A percentile compares a stretch with the other conserved stretches of the same genome.
Evolutionary conservation across 257 asterid genomes (phyloP).

Genomic region (Salvia miltiorrhiza): DNA sequence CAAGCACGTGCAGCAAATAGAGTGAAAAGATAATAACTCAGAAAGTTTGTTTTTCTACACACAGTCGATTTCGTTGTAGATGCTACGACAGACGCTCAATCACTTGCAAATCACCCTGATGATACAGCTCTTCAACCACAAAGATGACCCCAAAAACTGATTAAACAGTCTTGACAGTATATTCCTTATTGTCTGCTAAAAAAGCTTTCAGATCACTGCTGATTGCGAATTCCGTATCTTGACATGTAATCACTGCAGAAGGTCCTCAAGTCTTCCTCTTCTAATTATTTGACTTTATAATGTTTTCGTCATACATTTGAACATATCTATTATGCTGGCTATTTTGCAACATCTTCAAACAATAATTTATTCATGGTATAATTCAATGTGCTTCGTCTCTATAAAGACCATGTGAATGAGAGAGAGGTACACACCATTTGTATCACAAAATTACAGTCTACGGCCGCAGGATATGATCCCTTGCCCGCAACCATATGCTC

Average conservation of each 20-base stretch:
- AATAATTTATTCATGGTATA: background rate
- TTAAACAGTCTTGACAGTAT: background rate
- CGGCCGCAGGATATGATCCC: background rate
- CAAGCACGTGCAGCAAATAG: background rate
- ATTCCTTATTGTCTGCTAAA: background rate
- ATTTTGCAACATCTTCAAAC: background rate
- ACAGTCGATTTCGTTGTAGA: too few species aligned
- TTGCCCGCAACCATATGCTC: background rate
- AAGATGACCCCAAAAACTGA: background rate
- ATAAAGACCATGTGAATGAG: background rate
- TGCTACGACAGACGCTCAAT: too few species aligned
- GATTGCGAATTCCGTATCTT: background rate
- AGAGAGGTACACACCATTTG: background rate
- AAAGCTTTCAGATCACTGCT: background rate
- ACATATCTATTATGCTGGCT: background rate
- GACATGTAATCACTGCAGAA: background rate
- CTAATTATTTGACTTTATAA: background rate
- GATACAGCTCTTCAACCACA: background rate
- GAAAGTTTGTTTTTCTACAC: too few species aligned
- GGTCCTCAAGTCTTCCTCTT: background rate
- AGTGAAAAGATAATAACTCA: background rate
- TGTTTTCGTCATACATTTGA: background rate
- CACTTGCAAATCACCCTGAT: too few species aligned
- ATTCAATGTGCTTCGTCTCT: background rate
- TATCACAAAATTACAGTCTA: background rate